Evolutionary conservation across 2,329 filamentous ascomycete genomes (phyloP).

Genomic region (Phyllosticta citriasiana): DNA sequence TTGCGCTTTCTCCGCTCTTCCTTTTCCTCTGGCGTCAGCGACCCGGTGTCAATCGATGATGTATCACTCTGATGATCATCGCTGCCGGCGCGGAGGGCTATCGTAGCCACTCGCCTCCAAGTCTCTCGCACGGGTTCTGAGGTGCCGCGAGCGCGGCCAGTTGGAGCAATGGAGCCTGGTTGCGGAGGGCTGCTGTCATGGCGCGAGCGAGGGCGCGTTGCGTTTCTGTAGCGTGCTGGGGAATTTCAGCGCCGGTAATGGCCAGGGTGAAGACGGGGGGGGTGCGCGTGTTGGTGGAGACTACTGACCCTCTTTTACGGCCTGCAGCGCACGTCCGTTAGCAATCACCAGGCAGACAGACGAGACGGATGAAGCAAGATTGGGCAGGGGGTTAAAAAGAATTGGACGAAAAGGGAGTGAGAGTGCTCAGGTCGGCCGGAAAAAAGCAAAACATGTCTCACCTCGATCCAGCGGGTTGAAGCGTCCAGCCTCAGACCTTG

Average conservation of each 20-base stretch:
- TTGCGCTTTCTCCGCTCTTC: conserved; percentile 25
- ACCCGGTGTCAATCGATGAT: conserved; percentile 38
- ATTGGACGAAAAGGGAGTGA: background rate
- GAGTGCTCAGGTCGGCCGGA: conserved; percentile 8
- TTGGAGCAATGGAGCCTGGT: conserved; percentile 12
- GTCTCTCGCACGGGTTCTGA: conserved; percentile 49
- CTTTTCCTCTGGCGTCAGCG: conserved; percentile 25
- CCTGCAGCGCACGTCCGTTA: conserved; percentile 27
- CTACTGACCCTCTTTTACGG: conserved; percentile 38
- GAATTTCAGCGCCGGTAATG: conserved; percentile 18
- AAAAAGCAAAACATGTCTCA: conserved; percentile 22
- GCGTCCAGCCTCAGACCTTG: conserved; percentile 58
- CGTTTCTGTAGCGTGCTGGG: conserved; percentile 43
- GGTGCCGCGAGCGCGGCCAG: conserved; percentile 17
- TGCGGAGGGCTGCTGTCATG: conserved; percentile 14
- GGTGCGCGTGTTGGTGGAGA: conserved; percentile 9
- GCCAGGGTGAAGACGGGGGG: background rate
- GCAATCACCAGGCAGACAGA: background rate
- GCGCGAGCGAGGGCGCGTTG: conserved; percentile 37
- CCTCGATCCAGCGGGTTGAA: conserved; percentile 61
- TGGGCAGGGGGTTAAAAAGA: background rate
- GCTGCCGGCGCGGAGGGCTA: conserved; percentile 61
- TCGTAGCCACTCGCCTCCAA: conserved; percentile 64
- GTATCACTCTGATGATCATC: conserved; percentile 43
- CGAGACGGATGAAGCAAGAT: background rate